phyloP scores from a whole-genome alignment of 345 rosid genomes.

The Citrus reticulata region DNA sequence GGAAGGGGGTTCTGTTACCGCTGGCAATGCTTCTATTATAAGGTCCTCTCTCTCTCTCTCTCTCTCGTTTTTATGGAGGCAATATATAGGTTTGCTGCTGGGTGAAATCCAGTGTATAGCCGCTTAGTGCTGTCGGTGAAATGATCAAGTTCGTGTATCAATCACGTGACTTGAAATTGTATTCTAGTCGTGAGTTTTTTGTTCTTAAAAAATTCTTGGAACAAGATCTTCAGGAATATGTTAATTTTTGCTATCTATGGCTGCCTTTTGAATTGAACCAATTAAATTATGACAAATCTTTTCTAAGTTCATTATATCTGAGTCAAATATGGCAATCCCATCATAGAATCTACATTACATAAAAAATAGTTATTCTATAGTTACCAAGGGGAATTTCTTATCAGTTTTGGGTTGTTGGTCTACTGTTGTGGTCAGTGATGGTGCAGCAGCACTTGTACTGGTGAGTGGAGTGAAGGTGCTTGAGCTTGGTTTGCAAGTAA shows the following conservation, averaged over 20 bases:
- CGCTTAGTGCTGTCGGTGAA: not conserved
- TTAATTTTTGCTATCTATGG: not conserved
- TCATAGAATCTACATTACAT: not conserved
- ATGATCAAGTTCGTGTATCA: not conserved
- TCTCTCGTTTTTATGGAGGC: not conserved
- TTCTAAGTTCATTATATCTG: not conserved
- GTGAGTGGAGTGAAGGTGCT: conserved; percentile 85
- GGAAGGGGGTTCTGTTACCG: conserved; percentile 88
- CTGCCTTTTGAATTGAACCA: not conserved
- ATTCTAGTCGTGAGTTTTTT: not conserved
- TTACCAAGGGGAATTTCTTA: not conserved
- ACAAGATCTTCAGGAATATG: not conserved
- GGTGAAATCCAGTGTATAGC: not conserved
- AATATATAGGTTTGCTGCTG: not conserved
- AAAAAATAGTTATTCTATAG: not conserved
- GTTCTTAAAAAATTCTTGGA: conserved; percentile 2
- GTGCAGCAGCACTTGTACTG: conserved; percentile 93
- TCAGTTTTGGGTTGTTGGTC: conserved; percentile 7
- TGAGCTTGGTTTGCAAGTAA: conserved; percentile 73
- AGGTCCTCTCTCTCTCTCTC: conserved; percentile 45
- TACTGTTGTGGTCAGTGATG: conserved; percentile 53
- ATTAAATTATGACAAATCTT: not conserved
- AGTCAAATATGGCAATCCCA: not conserved
- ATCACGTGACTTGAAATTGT: not conserved
- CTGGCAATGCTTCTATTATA: conserved; percentile 96